Conservation (phyloP, 2,329 filamentous ascomycete species). For the Nothophaeocryptopus gaeumannii region DNA sequence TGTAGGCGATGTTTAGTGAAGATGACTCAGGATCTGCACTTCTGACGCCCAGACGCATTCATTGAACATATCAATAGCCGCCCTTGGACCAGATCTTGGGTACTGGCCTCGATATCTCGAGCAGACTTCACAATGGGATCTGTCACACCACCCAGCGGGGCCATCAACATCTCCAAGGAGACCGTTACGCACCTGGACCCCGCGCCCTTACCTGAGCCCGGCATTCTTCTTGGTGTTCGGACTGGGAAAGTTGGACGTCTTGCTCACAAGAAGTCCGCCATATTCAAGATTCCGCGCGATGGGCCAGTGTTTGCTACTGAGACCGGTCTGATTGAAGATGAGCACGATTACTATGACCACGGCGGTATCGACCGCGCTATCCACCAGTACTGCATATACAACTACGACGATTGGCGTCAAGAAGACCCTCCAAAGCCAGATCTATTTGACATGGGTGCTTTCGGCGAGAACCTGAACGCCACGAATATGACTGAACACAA, state of each 20-base stretch:
- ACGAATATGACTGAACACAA: slow-evolving; percentile 60
- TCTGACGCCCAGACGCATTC: no score
- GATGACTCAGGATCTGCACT: no score
- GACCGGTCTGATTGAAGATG: slow-evolving; percentile 55
- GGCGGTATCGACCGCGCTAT: slow-evolving; percentile 61
- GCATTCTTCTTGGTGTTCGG: slow-evolving; percentile 14
- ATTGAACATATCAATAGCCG: no score
- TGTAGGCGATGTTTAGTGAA: no score
- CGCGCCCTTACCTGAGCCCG: slow-evolving; percentile 8
- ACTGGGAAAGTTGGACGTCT: slow-evolving; percentile 13
- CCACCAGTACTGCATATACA: slow-evolving; percentile 55
- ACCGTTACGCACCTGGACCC: neutral
- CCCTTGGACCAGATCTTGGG: no score
- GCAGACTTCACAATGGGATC: no score
- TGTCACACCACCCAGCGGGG: no score
- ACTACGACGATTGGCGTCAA: slow-evolving; percentile 55
- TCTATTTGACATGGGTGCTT: slow-evolving; percentile 54
- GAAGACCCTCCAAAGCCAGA: slow-evolving; percentile 50
- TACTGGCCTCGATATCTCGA: no score
- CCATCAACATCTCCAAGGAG: slow-evolving; percentile 8
- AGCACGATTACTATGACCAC: slow-evolving; percentile 60
- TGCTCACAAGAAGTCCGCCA: slow-evolving; percentile 11
- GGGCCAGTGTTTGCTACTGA: slow-evolving; percentile 46
- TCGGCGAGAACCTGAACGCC: slow-evolving; percentile 61
- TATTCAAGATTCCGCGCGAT: slow-evolving; percentile 41